Percentiles rank a stretch among this genome's conserved stretches.
Conservation (phyloP, 345 rosid species). For the Ailanthus altissimus region DNA sequence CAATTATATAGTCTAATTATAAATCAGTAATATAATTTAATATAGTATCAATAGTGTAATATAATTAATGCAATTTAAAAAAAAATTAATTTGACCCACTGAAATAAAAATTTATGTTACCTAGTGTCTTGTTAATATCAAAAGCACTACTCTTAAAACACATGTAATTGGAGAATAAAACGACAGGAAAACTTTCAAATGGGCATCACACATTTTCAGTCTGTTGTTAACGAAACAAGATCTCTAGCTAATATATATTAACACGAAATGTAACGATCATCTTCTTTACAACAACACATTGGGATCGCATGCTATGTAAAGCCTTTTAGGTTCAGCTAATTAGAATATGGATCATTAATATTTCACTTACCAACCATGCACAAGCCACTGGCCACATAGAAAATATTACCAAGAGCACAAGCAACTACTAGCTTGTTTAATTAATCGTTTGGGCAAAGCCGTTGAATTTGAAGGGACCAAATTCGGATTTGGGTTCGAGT, state of each 20-base stretch:
- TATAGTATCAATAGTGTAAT: too few species aligned
- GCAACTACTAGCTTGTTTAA: neutral
- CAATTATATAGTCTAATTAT: too few species aligned
- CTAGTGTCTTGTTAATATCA: too few species aligned
- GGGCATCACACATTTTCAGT: constrained; percentile 8
- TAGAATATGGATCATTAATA: neutral
- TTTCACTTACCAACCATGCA: constrained; percentile 35
- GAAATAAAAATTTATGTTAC: neutral
- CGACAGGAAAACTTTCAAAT: neutral
- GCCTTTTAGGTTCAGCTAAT: neutral
- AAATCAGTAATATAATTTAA: too few species aligned
- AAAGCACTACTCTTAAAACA: neutral
- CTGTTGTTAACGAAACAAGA: neutral
- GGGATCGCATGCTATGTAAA: neutral
- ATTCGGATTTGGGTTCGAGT: constrained; percentile 26
- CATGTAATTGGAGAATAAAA: neutral
- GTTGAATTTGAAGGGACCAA: constrained; percentile 10
- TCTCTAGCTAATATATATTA: neutral
- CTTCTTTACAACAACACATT: neutral
- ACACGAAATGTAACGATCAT: constrained; percentile 12
- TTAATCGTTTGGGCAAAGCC: constrained; percentile 11
- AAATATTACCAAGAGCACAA: too few species aligned
- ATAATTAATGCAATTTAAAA: too few species aligned
- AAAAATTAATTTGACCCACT: neutral
- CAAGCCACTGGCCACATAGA: neutral